Conservation (phyloP, 257 asterid species). For the Solanum habrochaites region DNA sequence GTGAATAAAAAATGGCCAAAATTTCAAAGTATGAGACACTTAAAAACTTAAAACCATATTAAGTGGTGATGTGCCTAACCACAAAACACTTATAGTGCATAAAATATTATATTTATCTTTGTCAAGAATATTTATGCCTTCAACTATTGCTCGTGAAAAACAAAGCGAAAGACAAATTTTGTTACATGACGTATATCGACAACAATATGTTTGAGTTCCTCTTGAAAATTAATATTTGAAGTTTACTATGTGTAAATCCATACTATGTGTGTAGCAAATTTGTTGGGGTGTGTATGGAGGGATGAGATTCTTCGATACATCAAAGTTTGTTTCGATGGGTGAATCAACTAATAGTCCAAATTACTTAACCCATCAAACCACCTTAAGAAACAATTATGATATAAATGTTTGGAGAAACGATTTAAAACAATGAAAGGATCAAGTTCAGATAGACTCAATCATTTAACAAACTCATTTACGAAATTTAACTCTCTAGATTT, state of each 20-base stretch:
- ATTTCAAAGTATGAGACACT: too few species aligned
- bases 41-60: too few species aligned
- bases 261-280: too few species aligned
- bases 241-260: not conserved
- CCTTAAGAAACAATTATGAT: not conserved
- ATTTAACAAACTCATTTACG: too few species aligned
- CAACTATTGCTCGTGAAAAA: not conserved
- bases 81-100: not conserved
- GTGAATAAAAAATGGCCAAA: too few species aligned
- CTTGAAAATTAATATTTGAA: not conserved
- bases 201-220: not conserved
- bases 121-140: not conserved
- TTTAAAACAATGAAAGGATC: not conserved
- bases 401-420: not conserved
- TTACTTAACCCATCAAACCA: not conserved
- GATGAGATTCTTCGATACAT: not conserved
- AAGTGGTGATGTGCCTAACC: not conserved
- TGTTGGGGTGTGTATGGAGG: too few species aligned
- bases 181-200: not conserved
- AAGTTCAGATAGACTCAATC: not conserved
- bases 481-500: too few species aligned
- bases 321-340: not conserved
- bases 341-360: not conserved
- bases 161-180: not conserved
- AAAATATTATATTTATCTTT: not conserved